phyloP scores from a whole-genome alignment of 257 asterid species.

The Eucommia ulmoides region DNA sequence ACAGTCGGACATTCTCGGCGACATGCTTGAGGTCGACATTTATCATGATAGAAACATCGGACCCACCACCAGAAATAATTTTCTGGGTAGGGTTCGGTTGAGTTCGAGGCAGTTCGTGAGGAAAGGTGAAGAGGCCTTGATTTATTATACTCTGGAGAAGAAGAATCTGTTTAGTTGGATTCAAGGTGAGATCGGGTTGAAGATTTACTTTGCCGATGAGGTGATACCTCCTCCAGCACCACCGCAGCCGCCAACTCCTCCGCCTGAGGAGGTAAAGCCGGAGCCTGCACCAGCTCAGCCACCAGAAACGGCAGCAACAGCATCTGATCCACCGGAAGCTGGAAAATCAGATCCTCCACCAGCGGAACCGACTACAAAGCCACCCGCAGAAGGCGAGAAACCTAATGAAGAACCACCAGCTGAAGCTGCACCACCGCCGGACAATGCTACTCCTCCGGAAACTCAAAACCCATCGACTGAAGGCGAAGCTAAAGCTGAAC shows the following conservation, averaged over 20 bases:
- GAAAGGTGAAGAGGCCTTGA: constrained; percentile 86
- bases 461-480: constrained; percentile 7
- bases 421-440: constrained; percentile 13
- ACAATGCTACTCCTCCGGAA: constrained; percentile 16
- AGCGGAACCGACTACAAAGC: constrained; percentile 10
- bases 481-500: constrained; percentile 10
- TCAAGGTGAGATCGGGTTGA: constrained; percentile 74
- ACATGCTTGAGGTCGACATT: constrained; percentile 56
- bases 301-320: constrained; percentile 3
- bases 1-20: constrained; percentile 58
- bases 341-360: constrained; percentile 12
- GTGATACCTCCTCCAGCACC: constrained; percentile 35
- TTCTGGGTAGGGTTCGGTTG: constrained; percentile 55
- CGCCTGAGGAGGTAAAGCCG: constrained; percentile 22
- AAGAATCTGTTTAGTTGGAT: constrained; percentile 54
- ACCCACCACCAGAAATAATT: constrained; percentile 70
- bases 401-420: constrained; percentile 17
- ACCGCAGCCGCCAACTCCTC: constrained; percentile 19
- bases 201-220: constrained; percentile 56
- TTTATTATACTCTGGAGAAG: constrained; percentile 66
- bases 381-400: constrained; percentile 12
- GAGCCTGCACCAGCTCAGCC: constrained; percentile 7
- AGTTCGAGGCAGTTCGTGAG: constrained; percentile 60
- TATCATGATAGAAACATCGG: constrained; percentile 52
- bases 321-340: constrained; percentile 8